Percentiles rank a stretch among this genome's conserved stretches.
These are phyloP conservation scores for Fraxinus xanthoxyloides DNA, from an alignment of 305 asterid genomes.

Conservation along the genomic window DNA sequence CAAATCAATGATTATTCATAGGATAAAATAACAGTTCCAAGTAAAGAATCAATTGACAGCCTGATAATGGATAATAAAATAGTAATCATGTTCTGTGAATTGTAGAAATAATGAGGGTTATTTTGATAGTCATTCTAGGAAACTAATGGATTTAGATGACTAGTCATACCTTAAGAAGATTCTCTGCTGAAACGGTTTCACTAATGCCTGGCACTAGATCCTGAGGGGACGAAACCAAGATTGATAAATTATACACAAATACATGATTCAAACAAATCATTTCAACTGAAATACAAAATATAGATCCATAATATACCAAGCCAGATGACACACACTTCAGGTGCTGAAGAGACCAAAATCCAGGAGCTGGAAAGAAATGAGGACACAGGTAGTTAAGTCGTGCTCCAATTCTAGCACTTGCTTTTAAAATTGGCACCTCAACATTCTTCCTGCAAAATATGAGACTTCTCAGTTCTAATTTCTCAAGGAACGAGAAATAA, in stretches of 20 bases:
- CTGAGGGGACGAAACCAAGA: constrained; percentile 42
- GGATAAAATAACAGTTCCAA: not conserved
- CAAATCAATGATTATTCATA: not conserved
- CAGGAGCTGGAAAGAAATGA: constrained; percentile 88
- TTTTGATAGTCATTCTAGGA: not conserved
- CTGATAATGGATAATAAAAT: not conserved
- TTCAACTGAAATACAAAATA: not conserved
- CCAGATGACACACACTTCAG: constrained; percentile 27
- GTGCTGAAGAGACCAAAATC: constrained; percentile 63
- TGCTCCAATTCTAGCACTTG: constrained; percentile 82
- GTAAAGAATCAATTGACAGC: not conserved
- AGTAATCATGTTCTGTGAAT: not conserved
- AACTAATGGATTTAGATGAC: not conserved
- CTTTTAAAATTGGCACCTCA: constrained; percentile 77
- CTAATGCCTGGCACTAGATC: constrained; percentile 33
- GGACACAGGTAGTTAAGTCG: constrained; percentile 84
- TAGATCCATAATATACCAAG: constrained; percentile 29
- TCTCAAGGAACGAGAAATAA: constrained; percentile 13
- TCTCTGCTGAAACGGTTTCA: constrained; percentile 66
- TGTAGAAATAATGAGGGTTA: not conserved
- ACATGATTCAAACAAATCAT: not conserved
- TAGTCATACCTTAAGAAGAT: constrained; percentile 82
- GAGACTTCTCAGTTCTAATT: constrained; percentile 22
- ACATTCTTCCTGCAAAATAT: constrained; percentile 65
- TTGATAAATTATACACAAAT: constrained; percentile 10